Conservation (phyloP, 257 asterid species). For the Linderniella brevidens region DNA sequence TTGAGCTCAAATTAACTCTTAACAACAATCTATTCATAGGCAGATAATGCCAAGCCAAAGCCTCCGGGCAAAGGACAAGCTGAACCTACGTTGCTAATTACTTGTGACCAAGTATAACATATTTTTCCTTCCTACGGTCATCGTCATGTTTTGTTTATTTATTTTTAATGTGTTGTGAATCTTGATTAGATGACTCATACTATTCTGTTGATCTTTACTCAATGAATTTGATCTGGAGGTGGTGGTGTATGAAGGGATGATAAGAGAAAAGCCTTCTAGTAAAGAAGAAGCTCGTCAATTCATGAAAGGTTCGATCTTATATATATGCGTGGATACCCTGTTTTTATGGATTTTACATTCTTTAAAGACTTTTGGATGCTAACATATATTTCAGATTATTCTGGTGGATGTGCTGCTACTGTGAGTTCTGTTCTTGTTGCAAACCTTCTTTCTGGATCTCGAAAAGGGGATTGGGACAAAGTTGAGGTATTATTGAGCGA, state of each 20-base stretch:
- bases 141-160: neutral
- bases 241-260: slow-evolving; percentile 83
- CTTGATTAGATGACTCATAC: neutral
- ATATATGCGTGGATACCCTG: slow-evolving; percentile 4
- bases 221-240: slow-evolving; percentile 53
- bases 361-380: slow-evolving; percentile 11
- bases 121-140: slow-evolving; percentile 12
- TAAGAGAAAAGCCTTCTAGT: slow-evolving; percentile 89
- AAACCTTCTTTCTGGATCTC: slow-evolving; percentile 53
- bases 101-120: slow-evolving; percentile 83
- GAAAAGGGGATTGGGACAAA: slow-evolving; percentile 77
- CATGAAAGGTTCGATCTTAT: slow-evolving; percentile 38
- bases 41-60: slow-evolving; percentile 51
- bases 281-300: slow-evolving; percentile 82
- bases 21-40: slow-evolving; percentile 33
- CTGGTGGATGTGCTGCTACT: slow-evolving; percentile 58
- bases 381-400: slow-evolving; percentile 42
- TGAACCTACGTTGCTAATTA: slow-evolving; percentile 59
- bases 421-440: slow-evolving; percentile 84
- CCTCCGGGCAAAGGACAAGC: slow-evolving; percentile 46
- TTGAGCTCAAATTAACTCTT: neutral
- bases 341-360: slow-evolving; percentile 5
- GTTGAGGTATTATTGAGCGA: slow-evolving; percentile 53
- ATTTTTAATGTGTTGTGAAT: neutral
- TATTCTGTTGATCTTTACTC: neutral